phyloP scores from a whole-genome alignment of 345 rosid species.

The Acer yangbiense region DNA sequence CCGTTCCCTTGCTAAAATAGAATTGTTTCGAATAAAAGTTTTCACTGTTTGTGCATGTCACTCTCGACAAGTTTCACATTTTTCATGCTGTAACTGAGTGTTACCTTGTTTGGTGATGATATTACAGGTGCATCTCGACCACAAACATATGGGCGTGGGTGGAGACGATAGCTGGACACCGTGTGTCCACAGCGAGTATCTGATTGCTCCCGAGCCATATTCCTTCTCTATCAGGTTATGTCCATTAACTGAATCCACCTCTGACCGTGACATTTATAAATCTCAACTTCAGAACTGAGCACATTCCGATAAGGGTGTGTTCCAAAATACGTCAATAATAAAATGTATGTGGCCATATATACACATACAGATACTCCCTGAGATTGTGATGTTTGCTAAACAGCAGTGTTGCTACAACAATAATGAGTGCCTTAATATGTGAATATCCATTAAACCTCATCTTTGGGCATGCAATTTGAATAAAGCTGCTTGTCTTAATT shows the following conservation, averaged over 20 bases:
- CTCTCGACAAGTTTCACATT: too few relatives aligned
- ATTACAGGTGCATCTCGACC: constrained; percentile 90
- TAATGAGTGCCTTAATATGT: neutral
- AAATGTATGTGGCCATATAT: neutral
- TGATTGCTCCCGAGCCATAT: constrained; percentile 70
- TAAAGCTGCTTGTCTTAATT: neutral
- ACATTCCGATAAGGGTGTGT: neutral
- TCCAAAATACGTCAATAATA: neutral
- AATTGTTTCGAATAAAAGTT: neutral
- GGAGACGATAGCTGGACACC: constrained; percentile 99
- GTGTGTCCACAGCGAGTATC: constrained; percentile 69
- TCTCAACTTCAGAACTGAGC: constrained; percentile 50
- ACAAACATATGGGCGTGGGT: constrained; percentile 91
- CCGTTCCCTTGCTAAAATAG: neutral
- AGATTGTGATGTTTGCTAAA: neutral
- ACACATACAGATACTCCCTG: neutral
- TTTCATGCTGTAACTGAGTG: neutral
- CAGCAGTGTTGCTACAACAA: neutral
- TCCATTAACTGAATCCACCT: constrained; percentile 59
- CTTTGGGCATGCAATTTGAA: neutral
- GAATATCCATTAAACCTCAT: neutral
- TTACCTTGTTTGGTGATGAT: neutral
- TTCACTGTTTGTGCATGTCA: neutral
- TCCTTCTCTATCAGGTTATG: constrained; percentile 68
- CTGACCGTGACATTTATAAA: constrained; percentile 53